Conservation (phyloP, 2,329 filamentous ascomycete genomes). For the Aspergillus quadrilineatus region DNA sequence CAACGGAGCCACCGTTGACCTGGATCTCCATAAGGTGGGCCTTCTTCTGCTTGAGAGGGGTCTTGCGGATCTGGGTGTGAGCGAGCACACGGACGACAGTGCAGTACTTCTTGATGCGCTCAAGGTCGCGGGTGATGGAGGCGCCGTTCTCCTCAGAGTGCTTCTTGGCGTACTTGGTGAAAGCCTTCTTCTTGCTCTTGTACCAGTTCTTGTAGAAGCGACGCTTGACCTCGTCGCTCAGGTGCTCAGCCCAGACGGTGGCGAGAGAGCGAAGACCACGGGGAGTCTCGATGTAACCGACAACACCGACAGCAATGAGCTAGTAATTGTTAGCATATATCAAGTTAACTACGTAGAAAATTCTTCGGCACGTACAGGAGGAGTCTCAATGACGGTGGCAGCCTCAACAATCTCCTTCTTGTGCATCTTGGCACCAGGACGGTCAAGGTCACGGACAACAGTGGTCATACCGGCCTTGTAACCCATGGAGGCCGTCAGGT, state of each 20-base stretch:
- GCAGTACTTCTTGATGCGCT: constrained; percentile 99
- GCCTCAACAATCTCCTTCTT: constrained; percentile 97
- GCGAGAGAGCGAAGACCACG: constrained; percentile 98
- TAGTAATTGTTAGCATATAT: constrained; percentile 41
- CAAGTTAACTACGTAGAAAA: background rate
- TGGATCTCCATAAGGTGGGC: constrained; percentile 99
- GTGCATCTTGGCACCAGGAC: constrained; percentile 98
- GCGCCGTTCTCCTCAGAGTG: constrained; percentile 90
- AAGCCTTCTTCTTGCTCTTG: constrained; percentile 99
- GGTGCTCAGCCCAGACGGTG: constrained; percentile 99
- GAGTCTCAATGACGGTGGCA: constrained; percentile 84
- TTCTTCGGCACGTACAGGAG: constrained; percentile 71
- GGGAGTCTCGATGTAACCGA: constrained; percentile 99
- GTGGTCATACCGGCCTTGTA: constrained; percentile 99
- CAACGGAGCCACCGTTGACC: constrained; percentile 93
- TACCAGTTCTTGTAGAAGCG: constrained; percentile 99
- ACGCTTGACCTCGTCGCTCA: constrained; percentile 97
- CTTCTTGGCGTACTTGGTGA: constrained; percentile 99
- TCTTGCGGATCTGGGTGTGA: constrained; percentile 99
- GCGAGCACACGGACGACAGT: constrained; percentile 98
- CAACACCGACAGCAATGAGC: constrained; percentile 99
- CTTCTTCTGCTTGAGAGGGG: constrained; percentile 99
- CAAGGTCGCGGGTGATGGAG: constrained; percentile 92
- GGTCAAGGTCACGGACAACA: constrained; percentile 98
- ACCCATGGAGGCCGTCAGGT: constrained; percentile 96